Conservation (phyloP, 306 rosid genomes). For the Albizia julibrissin region DNA sequence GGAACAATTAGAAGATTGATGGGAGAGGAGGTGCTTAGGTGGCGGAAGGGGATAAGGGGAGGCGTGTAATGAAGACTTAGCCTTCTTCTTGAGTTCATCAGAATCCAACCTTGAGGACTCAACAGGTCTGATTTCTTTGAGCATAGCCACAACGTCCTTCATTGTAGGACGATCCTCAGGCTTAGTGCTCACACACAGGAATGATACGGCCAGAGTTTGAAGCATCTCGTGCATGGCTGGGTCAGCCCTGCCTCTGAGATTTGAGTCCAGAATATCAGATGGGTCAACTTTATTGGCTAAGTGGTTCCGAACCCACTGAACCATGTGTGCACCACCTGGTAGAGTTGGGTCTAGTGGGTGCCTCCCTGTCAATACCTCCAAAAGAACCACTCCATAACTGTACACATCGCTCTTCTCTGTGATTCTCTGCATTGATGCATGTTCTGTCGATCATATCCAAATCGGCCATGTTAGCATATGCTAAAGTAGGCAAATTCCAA, state of each 20-base stretch:
- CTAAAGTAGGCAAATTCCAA: background rate
- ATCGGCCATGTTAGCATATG: background rate
- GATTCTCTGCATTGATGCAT: conserved; percentile 71
- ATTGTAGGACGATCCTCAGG: conserved; percentile 74
- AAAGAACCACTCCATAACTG: conserved; percentile 80
- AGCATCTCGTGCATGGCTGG: conserved; percentile 89
- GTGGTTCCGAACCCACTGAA: conserved; percentile 89
- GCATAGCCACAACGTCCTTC: conserved; percentile 95
- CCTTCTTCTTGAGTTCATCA: conserved; percentile 37
- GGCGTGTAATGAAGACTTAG: conserved; percentile 35
- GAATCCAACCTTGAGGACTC: conserved; percentile 47
- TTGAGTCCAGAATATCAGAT: conserved; percentile 70
- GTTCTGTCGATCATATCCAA: conserved; percentile 51
- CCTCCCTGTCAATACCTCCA: conserved; percentile 89
- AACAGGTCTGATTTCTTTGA: conserved; percentile 70
- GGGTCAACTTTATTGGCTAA: conserved; percentile 57
- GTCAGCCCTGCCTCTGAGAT: conserved; percentile 75
- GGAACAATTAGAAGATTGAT: conserved; percentile 73
- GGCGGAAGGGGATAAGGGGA: conserved; percentile 45
- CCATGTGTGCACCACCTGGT: conserved; percentile 75
- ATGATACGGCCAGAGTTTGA: conserved; percentile 85
- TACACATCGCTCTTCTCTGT: conserved; percentile 88
- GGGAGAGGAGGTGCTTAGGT: conserved; percentile 50
- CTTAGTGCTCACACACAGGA: conserved; percentile 61
- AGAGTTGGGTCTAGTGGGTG: conserved; percentile 95